Evolutionary conservation across 495 filamentous ascomycete genomes (phyloP), one percentile per base, ranked within the genome.

Genomic region (Hypoxylon cercidicola): DNA sequence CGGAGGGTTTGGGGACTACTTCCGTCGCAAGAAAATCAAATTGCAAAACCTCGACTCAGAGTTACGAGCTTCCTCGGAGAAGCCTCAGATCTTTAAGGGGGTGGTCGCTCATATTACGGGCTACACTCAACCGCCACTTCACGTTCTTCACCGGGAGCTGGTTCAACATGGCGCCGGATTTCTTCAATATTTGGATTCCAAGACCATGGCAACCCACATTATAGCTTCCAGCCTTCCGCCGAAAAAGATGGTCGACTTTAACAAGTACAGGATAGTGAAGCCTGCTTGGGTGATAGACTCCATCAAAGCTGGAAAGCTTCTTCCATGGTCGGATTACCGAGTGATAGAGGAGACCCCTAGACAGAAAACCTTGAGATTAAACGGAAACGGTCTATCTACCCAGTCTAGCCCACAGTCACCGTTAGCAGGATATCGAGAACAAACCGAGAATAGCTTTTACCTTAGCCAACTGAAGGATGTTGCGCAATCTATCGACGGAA

Each of bases 251-350:
- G 86, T 91, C 30, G 95, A 97, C 61, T 97, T 96, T 63, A 80
- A 78, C 18, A 86, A 85, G 55, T 98, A 97, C 70, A 87, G 92
- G 25, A 91, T 99, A 20, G 95, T 97, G 63, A 96, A 93, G 75
- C 95, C 95, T n/a, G 89, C 93, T 49, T 99, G 95, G 95, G 84
- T 98, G 1, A 88, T 91, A 9, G 95, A 98, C 60, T 96, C 93
- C 71, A 84, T 98, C 55, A 81, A 86, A 46, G 90, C 88, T 4
- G 92, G 93, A 1, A 88, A 84, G 51, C 69, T 97, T 41, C 80
- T 97, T 46, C 89, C 93, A 1, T 99, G 95, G 95, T 83, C 89
- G 54, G 79, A 84, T 4, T 99, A 90, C 70, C 84, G 90, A 32
- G 86, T 97, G 15, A 77, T 96, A 13, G 91, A 96, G 64, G 91